phyloP scores from a whole-genome alignment of 148 eudicot species.

The Rheum nobile region DNA sequence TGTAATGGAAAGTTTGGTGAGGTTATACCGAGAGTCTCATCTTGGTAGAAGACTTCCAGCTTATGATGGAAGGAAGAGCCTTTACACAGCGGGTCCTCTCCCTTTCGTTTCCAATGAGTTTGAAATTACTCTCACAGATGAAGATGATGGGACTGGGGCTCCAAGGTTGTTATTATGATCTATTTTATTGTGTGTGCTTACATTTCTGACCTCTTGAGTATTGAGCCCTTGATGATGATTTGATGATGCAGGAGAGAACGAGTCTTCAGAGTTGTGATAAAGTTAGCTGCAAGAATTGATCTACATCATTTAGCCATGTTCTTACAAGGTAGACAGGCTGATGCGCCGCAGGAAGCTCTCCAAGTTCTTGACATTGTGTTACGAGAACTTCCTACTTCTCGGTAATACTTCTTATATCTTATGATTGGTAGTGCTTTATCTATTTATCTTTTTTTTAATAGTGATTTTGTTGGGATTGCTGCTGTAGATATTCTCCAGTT shows the following conservation, averaged over 20 bases:
- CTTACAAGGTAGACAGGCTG: conserved; percentile 53
- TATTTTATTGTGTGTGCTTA: neutral
- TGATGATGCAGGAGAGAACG: conserved; percentile 37
- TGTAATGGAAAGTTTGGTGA: conserved; percentile 60
- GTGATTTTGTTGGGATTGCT: neutral
- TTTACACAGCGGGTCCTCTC: conserved; percentile 79
- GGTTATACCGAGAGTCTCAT: conserved; percentile 54
- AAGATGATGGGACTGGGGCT: conserved; percentile 57
- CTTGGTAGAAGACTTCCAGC: conserved; percentile 76
- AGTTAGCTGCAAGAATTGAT: conserved; percentile 59
- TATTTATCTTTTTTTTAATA: neutral
- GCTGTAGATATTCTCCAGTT: conserved; percentile 44
- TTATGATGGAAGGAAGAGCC: conserved; percentile 82
- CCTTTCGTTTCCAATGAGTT: conserved; percentile 66
- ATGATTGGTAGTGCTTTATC: too few relatives aligned
- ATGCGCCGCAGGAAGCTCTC: conserved; percentile 74
- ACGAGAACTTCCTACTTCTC: conserved; percentile 55
- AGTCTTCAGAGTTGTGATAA: conserved; percentile 49
- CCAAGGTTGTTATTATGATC: conserved; percentile 24
- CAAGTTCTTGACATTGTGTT: conserved; percentile 68
- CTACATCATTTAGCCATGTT: conserved; percentile 57
- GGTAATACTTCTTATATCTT: conserved; percentile 17
- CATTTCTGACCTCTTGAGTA: neutral
- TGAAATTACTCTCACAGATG: conserved; percentile 46
- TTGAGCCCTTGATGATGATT: neutral